These are phyloP conservation scores for Syncephalastrum monosporum DNA, from an alignment of 371 early-diverging fungal genomes.

Conservation along the genomic window DNA sequence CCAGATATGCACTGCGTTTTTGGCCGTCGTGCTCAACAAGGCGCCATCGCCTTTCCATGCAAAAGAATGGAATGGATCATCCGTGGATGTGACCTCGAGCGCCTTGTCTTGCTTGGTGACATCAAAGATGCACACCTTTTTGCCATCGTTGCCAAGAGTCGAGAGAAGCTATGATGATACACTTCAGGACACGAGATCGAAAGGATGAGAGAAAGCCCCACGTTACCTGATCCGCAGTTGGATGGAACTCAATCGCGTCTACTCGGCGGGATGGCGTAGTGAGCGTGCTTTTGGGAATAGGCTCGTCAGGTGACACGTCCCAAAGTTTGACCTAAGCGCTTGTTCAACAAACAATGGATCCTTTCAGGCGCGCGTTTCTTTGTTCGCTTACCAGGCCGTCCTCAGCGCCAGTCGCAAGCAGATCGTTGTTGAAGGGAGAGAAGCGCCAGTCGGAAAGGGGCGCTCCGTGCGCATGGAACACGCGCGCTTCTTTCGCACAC, in stretches of 20 bases:
- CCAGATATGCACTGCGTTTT: conserved; percentile 53
- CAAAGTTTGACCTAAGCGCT: conserved; percentile 34
- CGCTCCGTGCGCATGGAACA: conserved; percentile 46
- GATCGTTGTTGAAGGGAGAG: conserved; percentile 44
- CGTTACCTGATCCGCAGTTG: conserved; percentile 51
- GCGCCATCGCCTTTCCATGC: conserved; percentile 68
- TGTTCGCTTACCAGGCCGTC: conserved; percentile 45
- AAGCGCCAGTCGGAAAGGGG: conserved; percentile 60
- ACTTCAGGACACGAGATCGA: background rate
- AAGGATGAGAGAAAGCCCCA: background rate
- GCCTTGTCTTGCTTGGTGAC: conserved; percentile 34
- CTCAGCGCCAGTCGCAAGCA: conserved; percentile 54
- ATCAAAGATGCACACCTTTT: conserved; percentile 71
- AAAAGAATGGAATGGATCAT: conserved; percentile 47
- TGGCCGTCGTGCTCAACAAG: conserved; percentile 56
- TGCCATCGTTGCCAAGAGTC: conserved; percentile 40
- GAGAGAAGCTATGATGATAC: conserved; percentile 22
- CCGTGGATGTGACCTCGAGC: conserved; percentile 8
- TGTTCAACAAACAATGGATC: background rate
- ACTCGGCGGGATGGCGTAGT: conserved; percentile 41
- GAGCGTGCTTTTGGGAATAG: conserved; percentile 15
- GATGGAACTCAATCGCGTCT: conserved; percentile 55
- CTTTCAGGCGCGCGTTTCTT: background rate
- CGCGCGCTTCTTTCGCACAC: conserved; percentile 31
- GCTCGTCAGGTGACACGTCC: conserved; percentile 24